phyloP scores from a whole-genome alignment of 202 grass and related monocot species.

The Zizania palustris region DNA sequence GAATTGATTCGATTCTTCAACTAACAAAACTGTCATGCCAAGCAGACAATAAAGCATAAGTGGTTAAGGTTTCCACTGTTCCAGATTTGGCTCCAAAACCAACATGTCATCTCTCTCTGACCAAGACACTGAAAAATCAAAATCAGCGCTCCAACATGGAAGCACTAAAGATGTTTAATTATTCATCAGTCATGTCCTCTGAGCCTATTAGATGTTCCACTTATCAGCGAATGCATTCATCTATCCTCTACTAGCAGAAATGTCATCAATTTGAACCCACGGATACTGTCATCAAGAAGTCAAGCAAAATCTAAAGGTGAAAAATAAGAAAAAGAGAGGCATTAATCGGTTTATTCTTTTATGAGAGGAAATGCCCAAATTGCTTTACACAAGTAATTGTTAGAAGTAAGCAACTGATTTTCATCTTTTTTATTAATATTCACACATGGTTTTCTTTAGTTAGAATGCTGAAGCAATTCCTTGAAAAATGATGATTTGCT shows the following conservation, averaged over 20 bases:
- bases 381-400: background rate
- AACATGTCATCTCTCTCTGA: background rate
- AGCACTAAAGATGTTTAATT: background rate
- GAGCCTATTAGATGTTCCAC: background rate
- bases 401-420: background rate
- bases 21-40: slow-evolving; percentile 19
- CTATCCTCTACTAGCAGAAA: background rate
- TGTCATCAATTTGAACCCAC: too few species aligned
- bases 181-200: background rate
- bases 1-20: slow-evolving; percentile 1
- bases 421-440: slow-evolving; percentile 3
- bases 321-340: background rate
- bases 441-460: background rate
- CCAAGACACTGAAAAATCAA: background rate
- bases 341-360: background rate
- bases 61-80: background rate
- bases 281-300: background rate
- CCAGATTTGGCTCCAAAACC: slow-evolving; percentile 11
- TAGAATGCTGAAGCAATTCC: background rate
- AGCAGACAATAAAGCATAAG: slow-evolving; percentile 1
- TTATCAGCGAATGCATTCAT: background rate
- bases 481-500: slow-evolving; percentile 6
- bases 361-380: background rate
- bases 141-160: background rate
- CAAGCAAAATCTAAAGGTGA: background rate